Percentiles rank a stretch among this genome's conserved stretches.
These are phyloP conservation scores for Cadophora sp. DNA, from an alignment of 2,329 filamentous ascomycete genomes.

Conservation along the genomic window DNA sequence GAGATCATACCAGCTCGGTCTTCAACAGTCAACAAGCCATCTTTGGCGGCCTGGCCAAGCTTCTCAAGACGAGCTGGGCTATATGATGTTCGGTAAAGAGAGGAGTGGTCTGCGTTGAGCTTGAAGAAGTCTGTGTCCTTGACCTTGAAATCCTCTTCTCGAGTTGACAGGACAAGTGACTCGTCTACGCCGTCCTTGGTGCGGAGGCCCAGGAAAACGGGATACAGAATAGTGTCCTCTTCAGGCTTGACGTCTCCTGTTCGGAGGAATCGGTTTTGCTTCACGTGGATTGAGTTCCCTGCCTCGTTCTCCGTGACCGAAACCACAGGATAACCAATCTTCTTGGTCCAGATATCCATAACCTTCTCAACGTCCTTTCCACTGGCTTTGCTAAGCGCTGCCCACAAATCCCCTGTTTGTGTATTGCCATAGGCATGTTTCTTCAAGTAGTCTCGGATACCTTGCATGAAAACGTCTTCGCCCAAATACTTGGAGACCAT, in stretches of 20 bases:
- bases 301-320: constrained; percentile 79
- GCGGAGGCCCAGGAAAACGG: constrained; percentile 85
- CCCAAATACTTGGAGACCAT: constrained; percentile 98
- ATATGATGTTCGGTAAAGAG: constrained; percentile 91
- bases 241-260: constrained; percentile 94
- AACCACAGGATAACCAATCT: constrained; percentile 91
- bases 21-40: constrained; percentile 81
- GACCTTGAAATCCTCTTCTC: constrained; percentile 80
- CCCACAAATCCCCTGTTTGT: constrained; percentile 88
- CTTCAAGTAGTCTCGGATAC: constrained; percentile 88
- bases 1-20: constrained; percentile 95
- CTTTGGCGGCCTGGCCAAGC: constrained; percentile 84
- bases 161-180: constrained; percentile 70
- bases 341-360: constrained; percentile 97
- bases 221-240: constrained; percentile 87
- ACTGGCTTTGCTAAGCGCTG: constrained; percentile 83
- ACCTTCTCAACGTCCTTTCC: constrained; percentile 89
- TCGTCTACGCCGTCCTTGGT: constrained; percentile 86
- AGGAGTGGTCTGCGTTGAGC: constrained; percentile 92
- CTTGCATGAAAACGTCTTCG: constrained; percentile 91
- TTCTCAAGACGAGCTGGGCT: constrained; percentile 82
- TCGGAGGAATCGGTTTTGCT: constrained; percentile 93
- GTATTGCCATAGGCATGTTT: constrained; percentile 98
- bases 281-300: constrained; percentile 78
- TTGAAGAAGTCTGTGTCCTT: constrained; percentile 90